Evolutionary conservation across 495 filamentous ascomycete species (phyloP).

Genomic region (Penicillium soppii): DNA sequence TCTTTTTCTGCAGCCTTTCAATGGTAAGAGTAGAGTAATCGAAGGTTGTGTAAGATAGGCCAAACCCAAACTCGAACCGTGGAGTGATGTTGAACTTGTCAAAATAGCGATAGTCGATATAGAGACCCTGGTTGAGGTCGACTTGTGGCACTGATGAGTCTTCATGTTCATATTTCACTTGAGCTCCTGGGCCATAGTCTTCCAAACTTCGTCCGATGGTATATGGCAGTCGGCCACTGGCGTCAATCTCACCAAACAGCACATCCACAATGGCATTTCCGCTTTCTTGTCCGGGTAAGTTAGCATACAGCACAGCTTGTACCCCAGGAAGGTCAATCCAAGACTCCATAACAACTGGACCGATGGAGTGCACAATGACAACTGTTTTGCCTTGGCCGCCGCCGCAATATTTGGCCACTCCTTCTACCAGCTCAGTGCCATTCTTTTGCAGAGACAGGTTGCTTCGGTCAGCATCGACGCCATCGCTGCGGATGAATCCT

Average conservation of each 20-base stretch:
- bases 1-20: slow-evolving; percentile 52
- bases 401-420: slow-evolving; percentile 71
- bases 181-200: slow-evolving; percentile 79
- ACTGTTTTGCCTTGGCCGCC: slow-evolving; percentile 66
- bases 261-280: slow-evolving; percentile 84
- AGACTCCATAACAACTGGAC: slow-evolving; percentile 78
- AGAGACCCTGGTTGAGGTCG: slow-evolving; percentile 78
- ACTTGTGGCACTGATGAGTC: slow-evolving; percentile 71
- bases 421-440: slow-evolving; percentile 69
- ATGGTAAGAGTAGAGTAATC: slow-evolving; percentile 61
- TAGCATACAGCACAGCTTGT: slow-evolving; percentile 80
- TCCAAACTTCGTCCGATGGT: slow-evolving; percentile 79
- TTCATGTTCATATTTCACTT: slow-evolving; percentile 74
- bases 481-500: slow-evolving; percentile 60
- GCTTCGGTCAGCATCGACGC: slow-evolving; percentile 77
- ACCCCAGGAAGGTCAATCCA: slow-evolving; percentile 81
- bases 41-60: slow-evolving; percentile 77
- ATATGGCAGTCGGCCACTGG: slow-evolving; percentile 84
- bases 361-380: slow-evolving; percentile 88
- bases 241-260: slow-evolving; percentile 81
- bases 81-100: slow-evolving; percentile 70
- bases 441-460: slow-evolving; percentile 76
- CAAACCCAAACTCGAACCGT: slow-evolving; percentile 71
- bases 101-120: slow-evolving; percentile 90
- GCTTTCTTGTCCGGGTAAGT: slow-evolving; percentile 88